Conservation (phyloP, 139 green algal genomes). For the Picochlorum sp. region DNA sequence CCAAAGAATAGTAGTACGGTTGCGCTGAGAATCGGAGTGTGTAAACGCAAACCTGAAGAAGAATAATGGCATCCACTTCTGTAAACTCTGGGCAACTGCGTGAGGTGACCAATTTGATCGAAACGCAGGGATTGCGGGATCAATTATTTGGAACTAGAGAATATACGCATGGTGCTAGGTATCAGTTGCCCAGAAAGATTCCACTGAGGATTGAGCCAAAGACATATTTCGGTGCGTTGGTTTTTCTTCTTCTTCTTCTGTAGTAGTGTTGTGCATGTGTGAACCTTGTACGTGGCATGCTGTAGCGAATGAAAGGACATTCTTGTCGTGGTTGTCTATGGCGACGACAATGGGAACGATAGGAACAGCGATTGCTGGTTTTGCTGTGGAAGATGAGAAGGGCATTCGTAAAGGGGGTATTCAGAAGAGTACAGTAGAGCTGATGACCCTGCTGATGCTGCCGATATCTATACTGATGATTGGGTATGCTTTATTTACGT, state of each 20-base stretch:
- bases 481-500: constrained; percentile 72
- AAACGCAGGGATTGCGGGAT: constrained; percentile 1
- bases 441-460: constrained; percentile 65
- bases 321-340: constrained; percentile 79
- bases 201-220: constrained; percentile 84
- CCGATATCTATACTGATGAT: constrained; percentile 78
- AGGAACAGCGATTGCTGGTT: constrained; percentile 64
- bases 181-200: constrained; percentile 66
- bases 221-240: constrained; percentile 69
- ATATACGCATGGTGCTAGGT: constrained; percentile 38
- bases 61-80: no score
- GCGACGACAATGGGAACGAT: constrained; percentile 76
- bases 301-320: constrained; percentile 81
- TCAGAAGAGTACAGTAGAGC: constrained; percentile 52
- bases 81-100: no score
- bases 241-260: not conserved
- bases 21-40: no score
- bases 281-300: not conserved
- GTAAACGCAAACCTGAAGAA: no score
- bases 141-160: constrained; percentile 24
- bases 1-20: no score
- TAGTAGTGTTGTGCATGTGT: not conserved
- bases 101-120: not conserved
- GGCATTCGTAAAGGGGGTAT: constrained; percentile 25
- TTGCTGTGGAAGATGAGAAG: constrained; percentile 27